Conservation (phyloP, 176 grass and related monocot species). For the Zoysia pacifica region DNA sequence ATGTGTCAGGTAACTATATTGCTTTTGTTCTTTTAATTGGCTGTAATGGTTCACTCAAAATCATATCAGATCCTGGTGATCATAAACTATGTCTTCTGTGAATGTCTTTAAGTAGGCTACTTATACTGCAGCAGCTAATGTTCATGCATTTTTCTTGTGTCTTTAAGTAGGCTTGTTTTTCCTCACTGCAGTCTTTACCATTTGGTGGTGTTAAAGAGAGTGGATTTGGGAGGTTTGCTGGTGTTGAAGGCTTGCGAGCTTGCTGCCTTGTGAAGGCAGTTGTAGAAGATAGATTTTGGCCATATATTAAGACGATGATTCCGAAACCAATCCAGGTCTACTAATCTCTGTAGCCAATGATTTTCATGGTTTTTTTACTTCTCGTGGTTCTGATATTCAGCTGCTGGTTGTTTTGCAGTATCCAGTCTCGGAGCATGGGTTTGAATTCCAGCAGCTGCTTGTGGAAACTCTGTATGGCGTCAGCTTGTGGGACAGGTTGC, state of each 20-base stretch:
- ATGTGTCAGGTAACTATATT: slow-evolving; percentile 82
- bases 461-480: slow-evolving; percentile 82
- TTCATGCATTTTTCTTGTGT: slow-evolving; percentile 15
- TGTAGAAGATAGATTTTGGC: slow-evolving; percentile 96
- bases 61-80: background rate
- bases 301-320: slow-evolving; percentile 85
- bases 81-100: background rate
- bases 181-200: slow-evolving; percentile 71
- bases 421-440: slow-evolving; percentile 80
- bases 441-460: slow-evolving; percentile 88
- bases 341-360: background rate
- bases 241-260: slow-evolving; percentile 89
- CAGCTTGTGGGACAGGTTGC: slow-evolving; percentile 81
- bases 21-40: background rate
- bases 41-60: background rate
- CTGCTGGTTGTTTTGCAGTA: slow-evolving; percentile 55
- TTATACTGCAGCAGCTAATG: background rate
- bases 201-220: slow-evolving; percentile 97
- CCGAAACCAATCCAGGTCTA: slow-evolving; percentile 95
- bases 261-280: slow-evolving; percentile 96
- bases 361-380: slow-evolving; percentile 13
- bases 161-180: slow-evolving; percentile 13
- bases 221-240: slow-evolving; percentile 95
- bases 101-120: background rate
- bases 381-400: slow-evolving; percentile 17